Evolutionary conservation across 2,329 filamentous ascomycete genomes (phyloP).

Genomic region (Helotiales sp.): DNA sequence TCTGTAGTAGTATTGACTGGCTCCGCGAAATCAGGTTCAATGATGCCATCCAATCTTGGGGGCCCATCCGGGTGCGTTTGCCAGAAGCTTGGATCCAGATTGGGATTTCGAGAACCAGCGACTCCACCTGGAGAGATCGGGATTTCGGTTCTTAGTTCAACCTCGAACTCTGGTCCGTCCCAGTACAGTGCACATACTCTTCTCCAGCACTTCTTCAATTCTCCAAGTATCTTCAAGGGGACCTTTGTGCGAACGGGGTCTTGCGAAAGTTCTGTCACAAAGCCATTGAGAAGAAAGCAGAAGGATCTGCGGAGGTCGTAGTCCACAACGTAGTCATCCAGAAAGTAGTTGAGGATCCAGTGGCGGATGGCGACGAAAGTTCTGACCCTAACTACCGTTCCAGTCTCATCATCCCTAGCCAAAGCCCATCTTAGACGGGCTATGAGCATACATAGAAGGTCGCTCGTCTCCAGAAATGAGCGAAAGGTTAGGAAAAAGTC

Average conservation of each 20-base stretch:
- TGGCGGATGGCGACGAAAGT: conserved; percentile 95
- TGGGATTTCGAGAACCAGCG: conserved; percentile 62
- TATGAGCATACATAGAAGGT: conserved; percentile 83
- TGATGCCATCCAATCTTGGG: conserved; percentile 51
- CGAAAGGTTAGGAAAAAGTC: conserved; percentile 98
- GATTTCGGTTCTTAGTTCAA: conserved; percentile 63
- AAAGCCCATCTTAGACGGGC: conserved; percentile 88
- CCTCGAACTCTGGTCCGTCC: conserved; percentile 73
- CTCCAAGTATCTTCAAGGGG: conserved; percentile 83
- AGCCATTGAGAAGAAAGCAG: conserved; percentile 78
- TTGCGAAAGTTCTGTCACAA: conserved; percentile 60
- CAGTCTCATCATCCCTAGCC: conserved; percentile 77
- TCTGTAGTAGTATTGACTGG: conserved; percentile 30
- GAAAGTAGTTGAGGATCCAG: conserved; percentile 98
- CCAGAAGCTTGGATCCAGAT: conserved; percentile 60
- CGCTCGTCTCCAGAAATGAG: conserved; percentile 76
- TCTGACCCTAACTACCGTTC: conserved; percentile 91
- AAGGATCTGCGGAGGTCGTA: conserved; percentile 76
- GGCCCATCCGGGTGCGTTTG: conserved; percentile 49
- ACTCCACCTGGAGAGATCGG: conserved; percentile 79
- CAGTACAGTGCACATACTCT: conserved; percentile 88
- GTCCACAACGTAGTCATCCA: conserved; percentile 87
- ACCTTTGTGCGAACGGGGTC: conserved; percentile 54
- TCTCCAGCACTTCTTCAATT: conserved; percentile 97
- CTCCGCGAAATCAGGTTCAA: conserved; percentile 43